phyloP scores from a whole-genome alignment of 164 flowering plant species.

The Chimonanthus salicifolius region DNA sequence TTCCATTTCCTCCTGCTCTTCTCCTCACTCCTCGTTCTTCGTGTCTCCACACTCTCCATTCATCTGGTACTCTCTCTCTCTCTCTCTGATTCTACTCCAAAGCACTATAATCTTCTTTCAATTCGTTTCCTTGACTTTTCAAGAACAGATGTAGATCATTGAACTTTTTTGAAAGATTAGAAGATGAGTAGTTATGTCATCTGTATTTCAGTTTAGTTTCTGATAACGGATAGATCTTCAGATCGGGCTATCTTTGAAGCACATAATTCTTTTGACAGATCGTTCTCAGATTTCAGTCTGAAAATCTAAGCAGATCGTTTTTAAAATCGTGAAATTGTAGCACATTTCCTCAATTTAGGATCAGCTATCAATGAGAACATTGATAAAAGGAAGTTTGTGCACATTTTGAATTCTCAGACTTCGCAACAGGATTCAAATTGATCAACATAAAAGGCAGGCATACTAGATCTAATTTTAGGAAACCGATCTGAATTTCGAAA shows the following conservation, averaged over 20 bases:
- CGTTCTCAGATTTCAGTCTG: background rate
- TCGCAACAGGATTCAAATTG: no score
- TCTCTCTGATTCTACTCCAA: conserved; percentile 2
- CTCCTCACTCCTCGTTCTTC: conserved; percentile 29
- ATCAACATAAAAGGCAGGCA: no score
- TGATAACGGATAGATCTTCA: background rate
- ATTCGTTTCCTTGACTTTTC: background rate
- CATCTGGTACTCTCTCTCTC: conserved; percentile 32
- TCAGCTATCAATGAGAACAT: no score
- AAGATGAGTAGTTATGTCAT: background rate
- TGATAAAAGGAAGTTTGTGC: no score
- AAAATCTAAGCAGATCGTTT: background rate
- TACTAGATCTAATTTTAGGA: no score
- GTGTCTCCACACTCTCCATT: conserved; percentile 24
- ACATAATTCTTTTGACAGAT: background rate
- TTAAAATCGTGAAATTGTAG: background rate
- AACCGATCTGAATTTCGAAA: no score
- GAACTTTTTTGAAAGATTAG: background rate
- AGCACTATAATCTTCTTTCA: background rate
- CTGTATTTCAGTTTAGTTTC: background rate
- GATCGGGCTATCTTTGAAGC: background rate
- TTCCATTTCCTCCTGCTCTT: conserved; percentile 34
- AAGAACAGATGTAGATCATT: background rate
- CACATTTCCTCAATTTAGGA: background rate
- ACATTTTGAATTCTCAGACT: no score